Percentiles rank a stretch among this genome's conserved stretches.
Conservation (phyloP, 1,284 basidiomycete genomes). For the Volvariella surrecta region DNA sequence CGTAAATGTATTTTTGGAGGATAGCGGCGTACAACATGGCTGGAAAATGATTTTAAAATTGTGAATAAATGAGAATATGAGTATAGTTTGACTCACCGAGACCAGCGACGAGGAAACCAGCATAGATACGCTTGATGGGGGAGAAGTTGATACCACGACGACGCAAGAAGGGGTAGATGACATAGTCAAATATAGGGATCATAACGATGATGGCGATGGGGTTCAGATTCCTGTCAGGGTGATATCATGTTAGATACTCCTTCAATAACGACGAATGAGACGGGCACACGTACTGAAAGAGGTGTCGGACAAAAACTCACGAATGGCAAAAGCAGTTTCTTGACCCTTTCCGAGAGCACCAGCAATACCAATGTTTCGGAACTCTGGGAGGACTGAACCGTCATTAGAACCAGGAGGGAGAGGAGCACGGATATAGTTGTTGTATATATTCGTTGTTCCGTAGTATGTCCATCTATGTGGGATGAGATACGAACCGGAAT, state of each 20-base stretch:
- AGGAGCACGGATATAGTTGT: constrained; percentile 39
- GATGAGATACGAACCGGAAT: constrained; percentile 1
- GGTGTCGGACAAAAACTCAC: constrained; percentile 14
- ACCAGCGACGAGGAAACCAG: constrained; percentile 54
- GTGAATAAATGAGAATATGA: background rate
- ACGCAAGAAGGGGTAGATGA: constrained; percentile 52
- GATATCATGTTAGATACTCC: background rate
- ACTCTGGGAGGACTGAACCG: constrained; percentile 36
- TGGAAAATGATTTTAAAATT: constrained; percentile 1
- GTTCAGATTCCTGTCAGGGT: constrained; percentile 37
- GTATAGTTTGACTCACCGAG: constrained; percentile 15
- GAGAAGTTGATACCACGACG: constrained; percentile 43
- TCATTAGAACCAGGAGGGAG: constrained; percentile 40
- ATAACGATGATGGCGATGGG: constrained; percentile 45
- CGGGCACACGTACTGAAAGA: constrained; percentile 1
- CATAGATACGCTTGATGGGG: constrained; percentile 52
- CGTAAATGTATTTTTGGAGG: constrained; percentile 40
- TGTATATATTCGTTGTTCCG: constrained; percentile 35
- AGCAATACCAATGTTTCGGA: constrained; percentile 30
- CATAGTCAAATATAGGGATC: constrained; percentile 38
- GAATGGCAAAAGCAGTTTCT: constrained; percentile 33
- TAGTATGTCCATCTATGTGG: constrained; percentile 35
- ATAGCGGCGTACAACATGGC: constrained; percentile 60
- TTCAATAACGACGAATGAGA: no score
- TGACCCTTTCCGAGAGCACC: constrained; percentile 40